A percentile compares a stretch with the other conserved stretches of the same genome.
phyloP scores from a whole-genome alignment of 2,329 filamentous ascomycete genomes.

The Calonectria hawksworthii region DNA sequence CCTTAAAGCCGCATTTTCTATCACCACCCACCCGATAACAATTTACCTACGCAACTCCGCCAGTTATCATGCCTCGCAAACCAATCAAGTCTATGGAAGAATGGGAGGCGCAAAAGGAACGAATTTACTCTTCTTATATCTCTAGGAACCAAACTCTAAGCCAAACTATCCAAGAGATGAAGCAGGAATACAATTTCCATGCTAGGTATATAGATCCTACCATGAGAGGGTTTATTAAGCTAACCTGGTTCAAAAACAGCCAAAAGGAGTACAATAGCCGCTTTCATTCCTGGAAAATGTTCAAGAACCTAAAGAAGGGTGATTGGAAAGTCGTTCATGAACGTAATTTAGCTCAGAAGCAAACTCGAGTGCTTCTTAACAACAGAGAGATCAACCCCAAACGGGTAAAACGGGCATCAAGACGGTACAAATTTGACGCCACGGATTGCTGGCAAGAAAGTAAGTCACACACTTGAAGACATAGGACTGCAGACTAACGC shows the following conservation, averaged over 20 bases:
- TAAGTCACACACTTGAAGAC: background rate
- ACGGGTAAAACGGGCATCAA: background rate
- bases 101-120: slow-evolving; percentile 18
- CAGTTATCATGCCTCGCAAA: background rate
- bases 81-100: background rate
- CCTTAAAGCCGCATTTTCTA: no score
- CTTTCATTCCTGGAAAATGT: background rate
- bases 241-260: background rate
- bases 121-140: slow-evolving; percentile 4
- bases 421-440: background rate
- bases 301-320: background rate
- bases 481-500: background rate
- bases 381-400: background rate
- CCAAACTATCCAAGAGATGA: slow-evolving; percentile 2
- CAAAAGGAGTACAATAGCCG: background rate
- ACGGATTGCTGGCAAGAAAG: background rate
- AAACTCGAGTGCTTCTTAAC: background rate
- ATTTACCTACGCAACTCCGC: background rate
- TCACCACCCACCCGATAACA: no score
- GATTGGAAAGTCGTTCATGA: background rate
- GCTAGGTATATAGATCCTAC: slow-evolving; percentile 2
- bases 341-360: background rate
- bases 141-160: background rate
- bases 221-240: background rate
- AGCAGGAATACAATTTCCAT: background rate